Evolutionary conservation across 495 filamentous ascomycete genomes (phyloP).

Genomic region (Zalerion maritima): DNA sequence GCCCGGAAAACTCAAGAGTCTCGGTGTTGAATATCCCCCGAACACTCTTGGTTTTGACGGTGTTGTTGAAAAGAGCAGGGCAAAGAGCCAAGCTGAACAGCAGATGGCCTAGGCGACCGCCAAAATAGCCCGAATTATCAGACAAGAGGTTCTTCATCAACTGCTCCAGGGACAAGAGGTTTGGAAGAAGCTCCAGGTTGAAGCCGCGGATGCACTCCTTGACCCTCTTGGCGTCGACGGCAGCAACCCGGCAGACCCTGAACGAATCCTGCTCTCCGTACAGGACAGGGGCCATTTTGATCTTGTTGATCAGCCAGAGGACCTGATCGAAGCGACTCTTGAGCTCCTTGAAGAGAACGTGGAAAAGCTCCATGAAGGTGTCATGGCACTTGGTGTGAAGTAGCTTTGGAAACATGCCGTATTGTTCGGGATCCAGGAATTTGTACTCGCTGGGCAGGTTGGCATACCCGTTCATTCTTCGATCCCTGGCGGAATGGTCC

Average conservation of each 20-base stretch:
- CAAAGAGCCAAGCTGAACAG: too few species aligned
- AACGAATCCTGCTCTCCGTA: conserved; percentile 15
- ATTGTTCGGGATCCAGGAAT: conserved; percentile 1
- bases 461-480: conserved; percentile 8
- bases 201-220: neutral
- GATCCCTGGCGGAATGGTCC: too few species aligned
- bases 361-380: conserved; percentile 8
- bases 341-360: conserved; percentile 8
- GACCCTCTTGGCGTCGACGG: conserved; percentile 1
- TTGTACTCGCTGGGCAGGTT: neutral
- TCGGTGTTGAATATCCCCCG: too few species aligned
- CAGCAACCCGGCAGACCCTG: conserved; percentile 9
- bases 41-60: too few species aligned
- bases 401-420: conserved; percentile 3
- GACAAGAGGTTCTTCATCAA: too few species aligned
- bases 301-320: conserved; percentile 19
- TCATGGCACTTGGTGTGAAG: conserved; percentile 2
- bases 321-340: conserved; percentile 13
- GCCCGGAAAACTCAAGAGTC: too few species aligned
- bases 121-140: too few species aligned
- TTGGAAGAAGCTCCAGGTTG: conserved; percentile 4
- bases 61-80: too few species aligned
- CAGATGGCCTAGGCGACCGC: too few species aligned
- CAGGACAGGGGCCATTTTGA: conserved; percentile 7
- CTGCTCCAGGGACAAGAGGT: conserved; percentile 1